These are phyloP conservation scores for Globisporangium camurandrum DNA, from an alignment of 352 stramenopile species.

Conservation along the genomic window DNA sequence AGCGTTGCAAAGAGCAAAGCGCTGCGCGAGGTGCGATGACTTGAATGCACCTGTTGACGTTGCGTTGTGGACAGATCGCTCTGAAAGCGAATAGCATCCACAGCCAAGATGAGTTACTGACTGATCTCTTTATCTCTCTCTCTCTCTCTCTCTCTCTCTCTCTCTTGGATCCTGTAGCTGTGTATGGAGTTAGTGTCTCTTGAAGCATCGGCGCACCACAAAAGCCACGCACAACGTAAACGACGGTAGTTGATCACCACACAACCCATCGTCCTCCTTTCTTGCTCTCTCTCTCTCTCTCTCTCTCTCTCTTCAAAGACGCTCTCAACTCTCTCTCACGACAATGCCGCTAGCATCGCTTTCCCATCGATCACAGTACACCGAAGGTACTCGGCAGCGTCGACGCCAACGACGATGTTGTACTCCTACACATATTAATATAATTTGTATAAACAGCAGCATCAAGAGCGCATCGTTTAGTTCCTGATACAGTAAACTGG, in stretches of 20 bases:
- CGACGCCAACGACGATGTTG: conserved; percentile 27
- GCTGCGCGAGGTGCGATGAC: conserved; percentile 8
- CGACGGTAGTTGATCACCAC: conserved; percentile 3
- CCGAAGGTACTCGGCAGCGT: conserved; percentile 30
- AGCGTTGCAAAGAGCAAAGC: conserved; percentile 10
- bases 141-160: background rate
- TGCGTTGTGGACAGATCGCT: too few relatives aligned
- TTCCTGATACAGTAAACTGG: background rate
- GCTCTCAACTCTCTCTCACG: conserved; percentile 1
- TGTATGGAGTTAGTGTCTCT: conserved; percentile 16
- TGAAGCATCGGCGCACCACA: conserved; percentile 11
- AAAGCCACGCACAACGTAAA: conserved; percentile 1
- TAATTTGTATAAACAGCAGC: too few relatives aligned
- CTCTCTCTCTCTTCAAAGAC: too few relatives aligned
- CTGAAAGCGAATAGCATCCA: too few relatives aligned
- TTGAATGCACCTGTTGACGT: background rate
- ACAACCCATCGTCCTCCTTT: too few relatives aligned
- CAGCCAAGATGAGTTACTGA: too few relatives aligned
- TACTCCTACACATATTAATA: conserved; percentile 40
- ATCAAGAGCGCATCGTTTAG: background rate
- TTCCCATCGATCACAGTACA: conserved; percentile 23
- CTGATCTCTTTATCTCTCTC: too few relatives aligned
- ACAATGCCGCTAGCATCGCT: conserved; percentile 4
- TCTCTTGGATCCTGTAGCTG: background rate
- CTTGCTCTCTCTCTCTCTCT: too few relatives aligned